Base-by-base conservation (phyloP, 2,329 filamentous ascomycete genomes). In the Sarocladium brachiariae region DNA sequence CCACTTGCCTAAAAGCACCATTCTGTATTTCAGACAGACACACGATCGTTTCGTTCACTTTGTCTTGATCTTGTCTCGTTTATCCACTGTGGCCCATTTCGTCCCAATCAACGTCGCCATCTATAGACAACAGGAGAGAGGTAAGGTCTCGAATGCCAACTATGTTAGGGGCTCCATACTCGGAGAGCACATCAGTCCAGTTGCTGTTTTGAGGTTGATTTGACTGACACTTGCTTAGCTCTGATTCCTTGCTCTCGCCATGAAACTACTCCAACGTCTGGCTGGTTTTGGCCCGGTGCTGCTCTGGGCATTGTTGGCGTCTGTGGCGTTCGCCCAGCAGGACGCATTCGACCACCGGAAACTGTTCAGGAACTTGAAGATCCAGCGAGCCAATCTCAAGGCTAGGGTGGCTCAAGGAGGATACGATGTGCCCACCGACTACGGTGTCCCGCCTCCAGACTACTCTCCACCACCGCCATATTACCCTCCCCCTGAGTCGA, bases 361-460 rank as follows among this genome's bases (percentile, higher is more conserved):
- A 10, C 25, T 47, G 4, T 4, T 30, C 11, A 18, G 19, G 7
- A 47, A 47, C 16, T 4, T 31, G n/a, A 16, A 33, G 43, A 14
- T 13, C 24, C 43, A 47, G 16, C 13, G 6, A 8, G 43, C 25
- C 47, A 49, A 43, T 27, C 27, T 56, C 24, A 48, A 54, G 25
- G 53, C 50, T 37, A 52, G 50, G 18, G 50, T 55, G 13, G 49
- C 49, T 6, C 52, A 45, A 11, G 25, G 25, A 6, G 45, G 25
- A 14, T 38, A 50, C 33, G 49, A 50, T 2, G 52, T 47, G 9
- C 54, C 57, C 9, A 53, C 53, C 4, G 55, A 53, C 21, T 52
- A 58, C 49, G 55, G 53, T 2, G 49, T 50, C 9, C 60, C 60
- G 19, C 60, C 58, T 18, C 58, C 57, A 11, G 61, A 62, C 25